Evolutionary conservation across 2,329 filamentous ascomycete genomes (phyloP), one percentile per base, ranked within the genome.

Genomic region (Incumbomyces delicatus): DNA sequence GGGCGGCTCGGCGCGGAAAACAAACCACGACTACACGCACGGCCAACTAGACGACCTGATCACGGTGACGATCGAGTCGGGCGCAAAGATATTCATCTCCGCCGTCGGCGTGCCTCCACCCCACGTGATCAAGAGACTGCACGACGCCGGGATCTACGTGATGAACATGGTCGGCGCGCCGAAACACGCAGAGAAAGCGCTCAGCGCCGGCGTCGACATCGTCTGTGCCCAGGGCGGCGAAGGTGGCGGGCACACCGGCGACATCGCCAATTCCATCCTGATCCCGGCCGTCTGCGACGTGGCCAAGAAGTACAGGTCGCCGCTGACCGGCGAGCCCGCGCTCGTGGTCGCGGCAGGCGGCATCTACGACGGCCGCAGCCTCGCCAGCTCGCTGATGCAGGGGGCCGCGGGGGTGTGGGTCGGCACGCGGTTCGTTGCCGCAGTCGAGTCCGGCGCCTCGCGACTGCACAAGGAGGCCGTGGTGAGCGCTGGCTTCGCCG

Each of bases 141-240:
- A 96, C 61, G 73, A 75, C 7, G 83, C 84, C 0, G 85, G 85
- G 0, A 85, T 96, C 34, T 62, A 94, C 49, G 75, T 95, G 31
- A 95, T 95, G 88, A 95, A 95, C 65, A 95, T 95, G 89, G 88
- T 95, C 16, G 90, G 90, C 0, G 85, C 89, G 58, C 89, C 90
- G 1, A 87, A 84, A 63, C 90, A 96, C 64, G 89, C 89, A 1
- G 77, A 83, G 63, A 95, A 95, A 69, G 89, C 89, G 2, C 71
- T 96, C 3, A 79, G 87, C 41, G 77, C 83, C 0, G 90, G 90
- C 36, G 87, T 94, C 8, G 90, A 96, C 66, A 82, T 95, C 53
- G 77, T 96, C 5, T 95, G 88, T 63, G 82, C 89, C 2, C 90
- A 96, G 69, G 90, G 90, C 39, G 87, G 87, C 43, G 90, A 96